Base-by-base conservation (phyloP, 495 filamentous ascomycete genomes). In the Niebla homalea region DNA sequence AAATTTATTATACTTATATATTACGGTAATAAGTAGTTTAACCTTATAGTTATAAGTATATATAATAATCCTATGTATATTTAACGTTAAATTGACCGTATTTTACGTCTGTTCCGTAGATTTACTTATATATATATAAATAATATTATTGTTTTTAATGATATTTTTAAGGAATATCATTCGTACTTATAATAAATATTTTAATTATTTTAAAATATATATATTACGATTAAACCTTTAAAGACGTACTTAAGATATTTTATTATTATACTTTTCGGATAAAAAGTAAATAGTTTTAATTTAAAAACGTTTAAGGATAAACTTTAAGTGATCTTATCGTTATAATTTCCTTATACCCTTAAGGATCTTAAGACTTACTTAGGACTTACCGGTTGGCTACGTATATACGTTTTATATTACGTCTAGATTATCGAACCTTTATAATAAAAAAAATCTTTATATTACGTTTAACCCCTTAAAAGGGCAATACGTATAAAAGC, bases 1-100 rank as follows among this genome's bases (percentile, higher is more conserved):
- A 51, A 51, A 25, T 26, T 51, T 51, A 51, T 25, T 22, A 18
- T 46, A 12, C 6, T 51, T 43, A 43, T 7, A 5, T 39, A 51
- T 29, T 25, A 23, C 12, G 36, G 16, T 43, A 4, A 47, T 11
- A n/a, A 51, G 25, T 32, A 29, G 25, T 51, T 23, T 6, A 43
- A 48, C 29, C 18, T 51, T 47, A 22, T 23, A 14, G 21, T 51
- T 19, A 46, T 51, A 39, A 21, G 23, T 44, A 46, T 20, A 16
- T 44, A 32, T 21, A 51, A 51, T 45, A 16, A 8, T 19, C 19
- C 23, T 20, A 16, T 39, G 3, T 51, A 51, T 45, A 29, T 51
- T 25, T 21, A 51, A 44, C 16, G 23, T 2, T 20, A 47, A 21
- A 51, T 51, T 47, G 19, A 51, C 45, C 15, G 4, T 23, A 6